phyloP scores from a whole-genome alignment of 225 moss, liverwort and hornwort species.

The Physcomitrium patens region DNA sequence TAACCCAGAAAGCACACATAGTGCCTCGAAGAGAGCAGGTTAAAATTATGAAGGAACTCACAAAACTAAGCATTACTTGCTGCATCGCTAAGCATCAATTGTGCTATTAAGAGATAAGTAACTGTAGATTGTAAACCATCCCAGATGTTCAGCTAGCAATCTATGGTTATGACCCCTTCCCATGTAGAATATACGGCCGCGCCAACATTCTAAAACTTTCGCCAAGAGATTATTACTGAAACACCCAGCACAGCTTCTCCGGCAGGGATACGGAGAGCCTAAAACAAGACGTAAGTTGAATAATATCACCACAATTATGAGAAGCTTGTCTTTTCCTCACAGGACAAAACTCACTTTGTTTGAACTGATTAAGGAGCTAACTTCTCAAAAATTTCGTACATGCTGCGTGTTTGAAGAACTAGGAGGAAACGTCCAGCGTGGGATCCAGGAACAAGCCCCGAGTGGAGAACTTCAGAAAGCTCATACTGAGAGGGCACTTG shows the following conservation, averaged over 20 bases:
- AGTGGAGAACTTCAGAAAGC: constrained; percentile 55
- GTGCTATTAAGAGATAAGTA: constrained; percentile 15
- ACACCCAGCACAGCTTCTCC: background rate
- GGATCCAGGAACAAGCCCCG: constrained; percentile 61
- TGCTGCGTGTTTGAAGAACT: background rate
- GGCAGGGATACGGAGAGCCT: constrained; percentile 15
- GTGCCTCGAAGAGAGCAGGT: no score
- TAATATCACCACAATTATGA: constrained; percentile 17
- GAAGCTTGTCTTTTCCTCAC: constrained; percentile 7
- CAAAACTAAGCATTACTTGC: no score
- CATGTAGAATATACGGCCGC: background rate
- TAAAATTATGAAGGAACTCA: no score
- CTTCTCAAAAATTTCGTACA: no score
- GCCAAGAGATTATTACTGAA: background rate
- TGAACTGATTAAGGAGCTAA: constrained; percentile 15
- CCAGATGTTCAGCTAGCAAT: constrained; percentile 16
- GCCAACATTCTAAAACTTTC: constrained; percentile 12
- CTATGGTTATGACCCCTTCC: constrained; percentile 11
- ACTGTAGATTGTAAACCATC: background rate
- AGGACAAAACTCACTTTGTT: background rate
- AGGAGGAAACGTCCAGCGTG: constrained; percentile 50
- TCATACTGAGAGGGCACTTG: constrained; percentile 56
- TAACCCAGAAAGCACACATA: no score
- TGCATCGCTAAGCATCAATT: no score
- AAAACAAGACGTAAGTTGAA: background rate